Conservation (phyloP, 2,329 filamentous ascomycete species). For the Aspergillus udagawae region DNA sequence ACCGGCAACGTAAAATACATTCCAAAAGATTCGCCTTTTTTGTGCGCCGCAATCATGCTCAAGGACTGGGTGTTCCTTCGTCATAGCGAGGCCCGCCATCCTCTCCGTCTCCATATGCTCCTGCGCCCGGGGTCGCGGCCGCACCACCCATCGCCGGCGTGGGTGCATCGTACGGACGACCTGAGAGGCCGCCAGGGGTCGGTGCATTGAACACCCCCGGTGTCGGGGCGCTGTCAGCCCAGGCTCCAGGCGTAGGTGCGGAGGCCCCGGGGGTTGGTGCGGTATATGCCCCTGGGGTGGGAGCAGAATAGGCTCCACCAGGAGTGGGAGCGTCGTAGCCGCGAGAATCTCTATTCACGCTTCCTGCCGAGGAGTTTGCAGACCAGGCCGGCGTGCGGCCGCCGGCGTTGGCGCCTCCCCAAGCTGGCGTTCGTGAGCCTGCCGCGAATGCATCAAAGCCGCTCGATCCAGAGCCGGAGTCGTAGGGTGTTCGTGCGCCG, state of each 20-base stretch:
- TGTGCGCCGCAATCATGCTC: neutral
- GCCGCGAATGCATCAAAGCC: slow-evolving; percentile 63
- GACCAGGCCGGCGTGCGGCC: slow-evolving; percentile 46
- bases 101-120: slow-evolving; percentile 30
- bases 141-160: slow-evolving; percentile 43
- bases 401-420: slow-evolving; percentile 50
- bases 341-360: slow-evolving; percentile 26
- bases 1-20: neutral
- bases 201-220: slow-evolving; percentile 45
- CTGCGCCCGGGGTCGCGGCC: slow-evolving; percentile 37
- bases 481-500: slow-evolving; percentile 67
- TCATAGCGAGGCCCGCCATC: slow-evolving; percentile 43
- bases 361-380: slow-evolving; percentile 27
- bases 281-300: slow-evolving; percentile 57
- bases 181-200: slow-evolving; percentile 36
- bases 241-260: slow-evolving; percentile 49
- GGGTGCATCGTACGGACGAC: slow-evolving; percentile 44
- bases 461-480: slow-evolving; percentile 63
- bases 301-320: slow-evolving; percentile 61
- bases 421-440: slow-evolving; percentile 75
- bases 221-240: slow-evolving; percentile 43
- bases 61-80: slow-evolving; percentile 42
- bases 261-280: slow-evolving; percentile 68
- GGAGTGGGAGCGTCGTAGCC: slow-evolving; percentile 73
- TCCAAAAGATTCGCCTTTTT: neutral